These are phyloP conservation scores for Pythium utonaiense DNA, from an alignment of 352 stramenopile genomes.

Conservation along the genomic window DNA sequence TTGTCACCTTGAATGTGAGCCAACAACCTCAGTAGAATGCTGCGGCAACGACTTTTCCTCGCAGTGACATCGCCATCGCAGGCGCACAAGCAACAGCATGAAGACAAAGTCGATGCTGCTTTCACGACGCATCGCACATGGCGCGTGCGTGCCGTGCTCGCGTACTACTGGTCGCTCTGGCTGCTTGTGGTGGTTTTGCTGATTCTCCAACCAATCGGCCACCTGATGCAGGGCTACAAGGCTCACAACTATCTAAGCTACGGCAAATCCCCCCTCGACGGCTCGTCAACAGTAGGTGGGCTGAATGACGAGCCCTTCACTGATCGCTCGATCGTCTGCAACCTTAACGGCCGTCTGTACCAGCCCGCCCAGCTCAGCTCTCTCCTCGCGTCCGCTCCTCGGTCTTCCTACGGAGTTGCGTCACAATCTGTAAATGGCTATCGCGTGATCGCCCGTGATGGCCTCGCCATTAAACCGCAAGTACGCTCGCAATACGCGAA, in stretches of 20 bases:
- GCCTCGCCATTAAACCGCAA: not conserved
- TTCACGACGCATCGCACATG: too few relatives aligned
- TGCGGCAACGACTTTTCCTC: not conserved
- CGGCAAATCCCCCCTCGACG: slow-evolving; percentile 13
- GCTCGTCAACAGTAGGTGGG: slow-evolving; percentile 8
- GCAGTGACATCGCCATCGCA: not conserved
- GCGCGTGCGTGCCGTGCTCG: not conserved
- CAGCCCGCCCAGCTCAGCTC: slow-evolving; percentile 33
- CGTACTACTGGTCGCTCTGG: slow-evolving; percentile 18
- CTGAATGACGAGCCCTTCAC: slow-evolving; percentile 50
- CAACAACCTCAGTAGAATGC: not conserved
- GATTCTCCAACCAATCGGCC: slow-evolving; percentile 2
- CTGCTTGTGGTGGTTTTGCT: slow-evolving; percentile 6
- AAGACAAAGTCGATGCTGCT: not conserved
- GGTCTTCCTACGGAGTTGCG: not conserved
- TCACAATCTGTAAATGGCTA: slow-evolving; percentile 3
- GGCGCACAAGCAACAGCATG: not conserved
- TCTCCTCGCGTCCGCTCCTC: slow-evolving; percentile 15
- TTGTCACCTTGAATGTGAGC: not conserved
- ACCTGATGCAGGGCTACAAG: slow-evolving; percentile 29
- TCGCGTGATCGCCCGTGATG: slow-evolving; percentile 14
- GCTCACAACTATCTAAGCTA: slow-evolving; percentile 4
- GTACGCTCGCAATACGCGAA: slow-evolving; percentile 10
- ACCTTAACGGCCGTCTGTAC: slow-evolving; percentile 32
- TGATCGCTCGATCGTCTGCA: slow-evolving; percentile 47